Percentiles rank a stretch among this genome's conserved stretches.
These are phyloP conservation scores for Lepraria neglecta DNA, from an alignment of 495 filamentous ascomycete genomes.

Conservation along the genomic window DNA sequence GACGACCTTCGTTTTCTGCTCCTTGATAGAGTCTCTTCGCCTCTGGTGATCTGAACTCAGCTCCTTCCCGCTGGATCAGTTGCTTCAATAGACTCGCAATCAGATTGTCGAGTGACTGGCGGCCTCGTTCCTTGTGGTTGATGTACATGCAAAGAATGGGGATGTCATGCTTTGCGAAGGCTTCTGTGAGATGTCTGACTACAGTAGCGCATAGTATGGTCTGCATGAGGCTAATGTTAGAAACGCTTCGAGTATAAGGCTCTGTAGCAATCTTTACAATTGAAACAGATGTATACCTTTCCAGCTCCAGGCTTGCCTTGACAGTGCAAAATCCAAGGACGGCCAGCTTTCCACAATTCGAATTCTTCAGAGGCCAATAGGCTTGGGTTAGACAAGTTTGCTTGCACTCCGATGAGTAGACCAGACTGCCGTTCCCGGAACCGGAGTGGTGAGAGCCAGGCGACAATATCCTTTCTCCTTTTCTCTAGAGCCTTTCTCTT, in stretches of 20 bases:
- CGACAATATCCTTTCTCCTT: slow-evolving; percentile 11
- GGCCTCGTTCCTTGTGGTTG: slow-evolving; percentile 25
- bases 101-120: slow-evolving; percentile 25
- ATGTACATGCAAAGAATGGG: slow-evolving; percentile 31
- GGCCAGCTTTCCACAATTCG: slow-evolving; percentile 23
- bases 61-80: slow-evolving; percentile 24
- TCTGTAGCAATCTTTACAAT: background rate
- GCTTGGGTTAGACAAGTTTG: slow-evolving; percentile 8
- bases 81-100: slow-evolving; percentile 31
- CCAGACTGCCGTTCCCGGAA: slow-evolving; percentile 21
- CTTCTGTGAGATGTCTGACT: slow-evolving; percentile 21
- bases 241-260: background rate
- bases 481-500: slow-evolving; percentile 17
- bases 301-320: slow-evolving; percentile 28
- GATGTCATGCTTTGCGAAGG: background rate
- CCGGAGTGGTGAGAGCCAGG: slow-evolving; percentile 23
- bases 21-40: slow-evolving; percentile 21
- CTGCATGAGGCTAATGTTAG: background rate
- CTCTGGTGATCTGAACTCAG: slow-evolving; percentile 12
- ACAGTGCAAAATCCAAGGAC: slow-evolving; percentile 22
- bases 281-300: slow-evolving; percentile 10
- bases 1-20: slow-evolving; percentile 17
- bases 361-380: slow-evolving; percentile 25
- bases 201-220: slow-evolving; percentile 27
- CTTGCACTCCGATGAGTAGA: slow-evolving; percentile 13